Base-by-base conservation (phyloP, 2,329 filamentous ascomycete genomes). In the Trichoderma sp. region DNA sequence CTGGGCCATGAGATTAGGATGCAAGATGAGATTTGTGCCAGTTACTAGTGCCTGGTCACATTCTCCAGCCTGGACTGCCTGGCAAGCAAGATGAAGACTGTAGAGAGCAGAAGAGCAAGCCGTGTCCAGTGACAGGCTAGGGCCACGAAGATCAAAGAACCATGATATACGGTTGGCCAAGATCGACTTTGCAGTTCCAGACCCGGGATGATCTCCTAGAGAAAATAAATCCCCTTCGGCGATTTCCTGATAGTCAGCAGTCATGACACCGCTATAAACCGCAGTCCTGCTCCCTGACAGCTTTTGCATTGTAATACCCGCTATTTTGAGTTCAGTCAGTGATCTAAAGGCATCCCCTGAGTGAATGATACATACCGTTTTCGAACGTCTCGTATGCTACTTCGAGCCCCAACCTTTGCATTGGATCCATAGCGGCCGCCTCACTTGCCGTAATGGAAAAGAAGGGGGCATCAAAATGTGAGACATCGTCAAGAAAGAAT, bases 81-180 rank as follows among this genome's bases (percentile, higher is more conserved):
- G 64, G 30, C 64, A 67, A 36, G 64, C 64, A 67, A 67, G 64
- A 57, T 67, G 64, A 7, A 67, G 34, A 34, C 26, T 47, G 34
- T 36, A 30, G 14, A 67, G 47, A 21, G 43, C 56, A 32, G 36
- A 51, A 6, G 64, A 67, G 24, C 64, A 67, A 12, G 64, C 64
- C 14, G 24, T 67, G 15, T 67, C 64, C 28, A 67, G 15, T 15
- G 43, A 57, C 18, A 67, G n/a, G 64, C 64, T 67, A 12, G 64
- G 64, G 30, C 64, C 64, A 3, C 32, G 26, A 26, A 67, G 51
- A 32, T 67, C 51, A 24, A 51, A 67, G 30, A 67, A 67, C 64
- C 64, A 67, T 30, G 36, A 51, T 8, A 67, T 18, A 15, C 64
- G 64, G 64, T 67, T 67, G n/a, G 64, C 57, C n/a, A 51, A 51